Conservation (phyloP, 2,329 filamentous ascomycete species). For the Trichoderma koningiopsis region DNA sequence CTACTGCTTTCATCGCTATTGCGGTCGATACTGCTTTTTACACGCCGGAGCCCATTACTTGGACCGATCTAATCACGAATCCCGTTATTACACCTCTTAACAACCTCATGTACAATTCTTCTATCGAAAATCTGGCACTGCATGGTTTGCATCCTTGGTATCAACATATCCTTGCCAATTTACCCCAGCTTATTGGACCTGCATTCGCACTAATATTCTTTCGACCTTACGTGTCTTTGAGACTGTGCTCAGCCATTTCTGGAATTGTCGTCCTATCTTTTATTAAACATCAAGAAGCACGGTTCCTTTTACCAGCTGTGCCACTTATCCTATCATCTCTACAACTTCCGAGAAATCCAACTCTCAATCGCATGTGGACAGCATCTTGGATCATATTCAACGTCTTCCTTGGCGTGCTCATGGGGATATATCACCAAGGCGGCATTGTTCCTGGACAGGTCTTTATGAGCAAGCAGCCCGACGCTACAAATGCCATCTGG, state of each 20-base stretch:
- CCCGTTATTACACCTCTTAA: conserved; percentile 78
- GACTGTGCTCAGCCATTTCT: conserved; percentile 73
- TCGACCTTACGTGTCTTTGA: conserved; percentile 58
- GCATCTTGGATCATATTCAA: conserved; percentile 71
- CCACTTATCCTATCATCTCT: conserved; percentile 77
- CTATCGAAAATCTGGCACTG: conserved; percentile 68
- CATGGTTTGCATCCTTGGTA: conserved; percentile 80
- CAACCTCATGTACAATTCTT: conserved; percentile 75
- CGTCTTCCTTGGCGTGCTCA: conserved; percentile 65
- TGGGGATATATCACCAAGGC: conserved; percentile 82
- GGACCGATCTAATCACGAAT: conserved; percentile 62
- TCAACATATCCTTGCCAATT: conserved; percentile 71
- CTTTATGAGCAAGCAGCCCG: conserved; percentile 69
- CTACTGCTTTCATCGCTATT: conserved; percentile 73
- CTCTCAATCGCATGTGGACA: conserved; percentile 56
- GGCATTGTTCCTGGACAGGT: conserved; percentile 76
- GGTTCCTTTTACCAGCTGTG: conserved; percentile 74
- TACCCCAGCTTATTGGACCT: conserved; percentile 71
- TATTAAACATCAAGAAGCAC: conserved; percentile 79
- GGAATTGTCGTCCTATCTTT: conserved; percentile 70
- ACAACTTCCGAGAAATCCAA: conserved; percentile 60
- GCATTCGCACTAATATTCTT: conserved; percentile 63
- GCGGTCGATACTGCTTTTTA: conserved; percentile 87
- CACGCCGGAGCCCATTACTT: conserved; percentile 61
- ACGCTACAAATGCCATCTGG: conserved; percentile 72